Conservation (phyloP, 257 asterid species). For the Phtheirospermum japonicum region DNA sequence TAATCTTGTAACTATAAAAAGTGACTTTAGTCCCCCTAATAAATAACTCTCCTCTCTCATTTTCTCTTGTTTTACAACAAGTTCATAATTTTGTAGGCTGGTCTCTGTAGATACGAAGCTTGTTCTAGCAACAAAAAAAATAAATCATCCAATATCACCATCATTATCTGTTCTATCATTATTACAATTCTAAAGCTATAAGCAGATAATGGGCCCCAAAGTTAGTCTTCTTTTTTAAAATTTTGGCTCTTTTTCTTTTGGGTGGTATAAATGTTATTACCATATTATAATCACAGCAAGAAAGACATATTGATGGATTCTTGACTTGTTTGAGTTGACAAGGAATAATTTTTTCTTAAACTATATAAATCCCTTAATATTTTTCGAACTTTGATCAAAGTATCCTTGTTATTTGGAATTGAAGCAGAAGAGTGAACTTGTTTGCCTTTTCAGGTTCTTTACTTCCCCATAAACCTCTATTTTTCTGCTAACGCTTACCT, state of each 20-base stretch:
- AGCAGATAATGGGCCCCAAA: slow-evolving; percentile 11
- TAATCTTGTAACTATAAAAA: too few species aligned
- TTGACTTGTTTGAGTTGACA: slow-evolving; percentile 27
- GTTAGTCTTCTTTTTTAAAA: not conserved
- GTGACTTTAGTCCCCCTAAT: too few species aligned
- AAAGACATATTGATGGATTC: slow-evolving; percentile 26
- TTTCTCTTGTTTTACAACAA: too few species aligned
- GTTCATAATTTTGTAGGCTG: too few species aligned
- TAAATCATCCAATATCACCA: too few species aligned
- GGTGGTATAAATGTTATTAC: not conserved
- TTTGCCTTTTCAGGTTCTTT: slow-evolving; percentile 12
- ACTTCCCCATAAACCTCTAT: not conserved
- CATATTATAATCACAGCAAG: slow-evolving; percentile 15
- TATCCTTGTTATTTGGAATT: not conserved
- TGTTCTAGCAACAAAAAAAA: not conserved
- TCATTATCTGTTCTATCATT: too few species aligned
- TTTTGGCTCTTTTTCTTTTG: not conserved
- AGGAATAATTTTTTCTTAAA: slow-evolving; percentile 16
- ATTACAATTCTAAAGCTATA: not conserved
- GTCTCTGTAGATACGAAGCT: too few species aligned
- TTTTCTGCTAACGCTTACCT: too few species aligned
- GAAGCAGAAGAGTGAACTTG: slow-evolving; percentile 11
- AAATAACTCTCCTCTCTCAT: too few species aligned
- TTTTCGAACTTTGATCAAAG: not conserved
- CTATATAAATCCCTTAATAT: slow-evolving; percentile 3